These are phyloP conservation scores for Cordia subcordata DNA, from an alignment of 257 asterid genomes.

Conservation along the genomic window DNA sequence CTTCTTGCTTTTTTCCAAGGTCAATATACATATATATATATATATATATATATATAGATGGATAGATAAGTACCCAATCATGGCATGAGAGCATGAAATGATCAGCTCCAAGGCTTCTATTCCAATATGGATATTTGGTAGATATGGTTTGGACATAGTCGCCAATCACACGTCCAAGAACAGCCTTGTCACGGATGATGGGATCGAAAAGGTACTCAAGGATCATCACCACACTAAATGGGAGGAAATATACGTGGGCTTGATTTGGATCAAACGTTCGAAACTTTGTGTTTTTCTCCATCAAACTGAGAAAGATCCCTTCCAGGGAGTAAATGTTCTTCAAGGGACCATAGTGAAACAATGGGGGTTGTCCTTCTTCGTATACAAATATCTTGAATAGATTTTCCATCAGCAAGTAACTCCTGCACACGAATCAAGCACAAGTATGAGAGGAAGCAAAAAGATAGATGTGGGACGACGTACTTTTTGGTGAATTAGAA, in stretches of 20 bases:
- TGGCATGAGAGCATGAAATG: slow-evolving; percentile 78
- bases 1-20: too few species aligned
- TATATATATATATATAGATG: too few species aligned
- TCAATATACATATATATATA: too few species aligned
- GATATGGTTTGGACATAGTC: slow-evolving; percentile 48
- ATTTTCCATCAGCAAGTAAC: slow-evolving; percentile 57
- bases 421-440: slow-evolving; percentile 34
- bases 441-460: background rate
- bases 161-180: slow-evolving; percentile 37
- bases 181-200: slow-evolving; percentile 48
- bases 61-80: slow-evolving; percentile 43
- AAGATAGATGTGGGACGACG: too few species aligned
- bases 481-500: too few species aligned
- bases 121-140: slow-evolving; percentile 54
- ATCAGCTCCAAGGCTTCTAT: slow-evolving; percentile 60
- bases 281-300: slow-evolving; percentile 29
- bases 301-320: slow-evolving; percentile 45
- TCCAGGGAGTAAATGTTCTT: slow-evolving; percentile 54
- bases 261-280: slow-evolving; percentile 45
- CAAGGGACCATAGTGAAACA: slow-evolving; percentile 57
- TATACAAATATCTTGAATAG: slow-evolving; percentile 50
- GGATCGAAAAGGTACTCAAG: slow-evolving; percentile 52
- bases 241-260: slow-evolving; percentile 63
- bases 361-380: slow-evolving; percentile 64
- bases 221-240: slow-evolving; percentile 71